Base-by-base conservation (phyloP, 306 rosid genomes). In the Quillaja saponaria region DNA sequence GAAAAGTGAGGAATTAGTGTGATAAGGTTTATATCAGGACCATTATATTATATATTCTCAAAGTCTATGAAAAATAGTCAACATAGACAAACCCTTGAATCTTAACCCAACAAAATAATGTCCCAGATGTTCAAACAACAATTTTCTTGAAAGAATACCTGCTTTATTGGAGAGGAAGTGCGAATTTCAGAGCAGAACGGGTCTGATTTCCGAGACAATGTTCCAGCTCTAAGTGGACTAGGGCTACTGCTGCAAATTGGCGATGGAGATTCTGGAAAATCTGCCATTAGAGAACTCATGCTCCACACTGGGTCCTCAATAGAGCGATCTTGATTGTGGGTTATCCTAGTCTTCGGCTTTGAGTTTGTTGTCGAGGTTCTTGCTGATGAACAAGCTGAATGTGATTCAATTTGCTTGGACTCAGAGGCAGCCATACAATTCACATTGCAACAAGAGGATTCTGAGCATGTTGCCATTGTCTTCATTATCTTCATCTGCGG, bases 151-250 rank as follows among this genome's bases (percentile, higher is more conserved):
- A 49, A 33, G 3, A 48, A 6, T 10, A 78, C 92, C 86, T 72
- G 80, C 63, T 72, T 76, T 73, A 66, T 72, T 57, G 90, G 76
- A 64, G 80, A 38, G 59, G 79, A 69, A 61, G 63, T 42, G 61
- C 66, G 71, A 57, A 50, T 8, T 42, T 69, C 78, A 34, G 81
- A 48, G 62, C 15, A 37, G 47, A 44, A 52, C 0, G 14, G 35
- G 6, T 66, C 71, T n/a, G 81, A 19, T 15, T 20, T 59, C 19
- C 34, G 10, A 59, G 76, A 69, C 51, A 20, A 50, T 7, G 58
- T 8, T 11, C 7, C 34, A 8, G 71, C 66, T 67, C 58, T 72
- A 0, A n/a, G 59, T 37, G 75, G 51, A 64, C 67, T 39, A 1
- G 75, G 55, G 44, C 45, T 20, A 48, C 54, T 48, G 63, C 82